Conservation (phyloP, 2,329 filamentous ascomycete species). For the Hypoxylon sp. region DNA sequence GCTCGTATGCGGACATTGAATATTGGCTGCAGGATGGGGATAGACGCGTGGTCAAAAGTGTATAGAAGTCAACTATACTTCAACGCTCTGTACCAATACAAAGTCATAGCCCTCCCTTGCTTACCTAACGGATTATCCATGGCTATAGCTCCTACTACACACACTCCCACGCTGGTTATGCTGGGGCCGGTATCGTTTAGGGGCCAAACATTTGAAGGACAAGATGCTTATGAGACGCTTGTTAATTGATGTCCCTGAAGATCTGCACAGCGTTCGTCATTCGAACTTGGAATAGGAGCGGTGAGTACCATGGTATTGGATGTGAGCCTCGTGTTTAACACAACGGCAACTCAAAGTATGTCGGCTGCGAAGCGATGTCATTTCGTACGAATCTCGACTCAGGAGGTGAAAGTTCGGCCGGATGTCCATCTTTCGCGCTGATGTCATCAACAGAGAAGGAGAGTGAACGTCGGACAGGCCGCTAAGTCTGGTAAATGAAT, state of each 20-base stretch:
- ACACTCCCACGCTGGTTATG: constrained; percentile 6
- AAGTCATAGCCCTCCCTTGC: constrained; percentile 3
- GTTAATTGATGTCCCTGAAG: constrained; percentile 22
- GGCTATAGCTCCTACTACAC: constrained; percentile 7
- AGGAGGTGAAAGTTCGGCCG: constrained; percentile 10
- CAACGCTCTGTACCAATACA: constrained; percentile 27
- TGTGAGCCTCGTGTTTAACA: constrained; percentile 23
- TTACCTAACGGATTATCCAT: constrained; percentile 19
- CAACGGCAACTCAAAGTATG: constrained; percentile 2
- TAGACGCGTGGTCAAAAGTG: neutral
- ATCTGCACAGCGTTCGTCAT: constrained; percentile 8
- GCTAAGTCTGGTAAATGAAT: neutral
- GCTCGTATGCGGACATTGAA: constrained; percentile 34
- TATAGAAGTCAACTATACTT: constrained; percentile 28
- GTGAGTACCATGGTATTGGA: constrained; percentile 2
- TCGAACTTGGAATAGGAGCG: constrained; percentile 17
- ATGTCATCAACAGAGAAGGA: constrained; percentile 3
- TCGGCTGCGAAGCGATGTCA: neutral
- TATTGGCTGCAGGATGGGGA: constrained; percentile 18
- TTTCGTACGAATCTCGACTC: neutral
- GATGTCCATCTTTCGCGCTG: constrained; percentile 6
- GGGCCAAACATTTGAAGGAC: constrained; percentile 7
- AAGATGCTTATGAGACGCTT: constrained; percentile 15
- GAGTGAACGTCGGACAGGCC: neutral
- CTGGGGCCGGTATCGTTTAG: constrained; percentile 9